Percentiles rank a stretch among this genome's conserved stretches.
Evolutionary conservation across 2,329 filamentous ascomycete genomes (phyloP).

Genomic region (Neofusicoccum parvum): DNA sequence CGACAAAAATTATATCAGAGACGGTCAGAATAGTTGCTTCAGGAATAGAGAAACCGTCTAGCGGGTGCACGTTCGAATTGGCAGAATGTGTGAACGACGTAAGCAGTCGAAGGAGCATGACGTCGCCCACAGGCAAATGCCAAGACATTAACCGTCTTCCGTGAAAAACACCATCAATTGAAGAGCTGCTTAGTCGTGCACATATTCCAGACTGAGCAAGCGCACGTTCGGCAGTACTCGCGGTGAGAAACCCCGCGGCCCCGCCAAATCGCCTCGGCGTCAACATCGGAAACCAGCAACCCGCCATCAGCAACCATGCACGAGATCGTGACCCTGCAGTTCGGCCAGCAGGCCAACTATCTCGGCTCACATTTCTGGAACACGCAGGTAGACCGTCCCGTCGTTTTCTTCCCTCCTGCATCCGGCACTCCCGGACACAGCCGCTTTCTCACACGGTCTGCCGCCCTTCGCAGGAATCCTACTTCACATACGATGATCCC

Average conservation of each 20-base stretch:
- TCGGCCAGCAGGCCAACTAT: slow-evolving; percentile 92
- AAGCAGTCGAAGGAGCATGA: background rate
- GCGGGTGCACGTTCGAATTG: background rate
- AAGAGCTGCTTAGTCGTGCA: background rate
- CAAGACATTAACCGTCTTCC: background rate
- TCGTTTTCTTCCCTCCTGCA: background rate
- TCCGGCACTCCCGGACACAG: background rate
- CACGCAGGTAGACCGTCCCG: slow-evolving; percentile 63
- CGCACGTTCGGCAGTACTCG: background rate
- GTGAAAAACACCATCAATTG: background rate
- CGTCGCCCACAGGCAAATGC: background rate
- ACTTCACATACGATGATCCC: slow-evolving; percentile 80
- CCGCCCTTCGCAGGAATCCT: slow-evolving; percentile 71
- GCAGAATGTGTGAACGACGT: too few relatives aligned
- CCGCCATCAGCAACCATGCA: slow-evolving; percentile 63
- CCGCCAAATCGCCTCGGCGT: background rate
- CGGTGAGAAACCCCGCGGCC: background rate
- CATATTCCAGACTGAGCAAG: too few relatives aligned
- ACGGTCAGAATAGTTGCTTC: background rate
- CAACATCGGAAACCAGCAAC: background rate
- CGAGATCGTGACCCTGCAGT: slow-evolving; percentile 91
- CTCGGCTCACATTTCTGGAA: slow-evolving; percentile 98
- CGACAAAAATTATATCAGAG: background rate
- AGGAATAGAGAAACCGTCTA: background rate
- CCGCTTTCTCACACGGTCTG: background rate